Evolutionary conservation across 2,329 filamentous ascomycete genomes (phyloP), one percentile per base, ranked within the genome.

Genomic region (Colletotrichum graminicola): DNA sequence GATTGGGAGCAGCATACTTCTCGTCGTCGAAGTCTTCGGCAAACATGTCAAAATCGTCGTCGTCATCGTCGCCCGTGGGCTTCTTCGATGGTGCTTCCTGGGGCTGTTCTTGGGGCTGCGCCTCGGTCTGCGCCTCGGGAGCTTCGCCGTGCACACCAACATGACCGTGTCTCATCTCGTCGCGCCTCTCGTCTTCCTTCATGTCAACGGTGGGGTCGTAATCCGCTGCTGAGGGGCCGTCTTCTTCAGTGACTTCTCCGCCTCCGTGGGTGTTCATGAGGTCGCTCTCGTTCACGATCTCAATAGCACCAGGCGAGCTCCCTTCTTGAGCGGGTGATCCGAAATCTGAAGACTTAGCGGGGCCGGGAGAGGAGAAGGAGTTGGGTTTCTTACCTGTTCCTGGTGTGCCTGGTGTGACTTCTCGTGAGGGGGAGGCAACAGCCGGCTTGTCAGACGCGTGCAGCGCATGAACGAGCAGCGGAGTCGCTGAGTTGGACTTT

Each of bases 181-280:
- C 90, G 67, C 92, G 90, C 71, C 90, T 86, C 76, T 90, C 90
- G 75, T 97, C 94, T 80, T 97, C 93, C 79, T 92, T 87, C 93
- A 95, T 96, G 78, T 98, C 95, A 75, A 91, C 86, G 1, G 91
- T 96, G 1, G 95, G 95, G 78, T 97, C 94, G 79, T 97, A 97
- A 80, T 97, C 94, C 71, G 94, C 94, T 56, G 95, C 95, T n/a
- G 94, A 97, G 7, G 93, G 93, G 8, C 92, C 94, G 76, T 96
- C 92, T 74, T 89, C 88, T 2, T 85, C 84, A 14, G 78, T 74
- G 21, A 73, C 73, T 60, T 83, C 82, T 52, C 76, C 76, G 73
- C 84, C 81, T 45, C 82, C 84, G 75, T 89, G 86, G 6, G 79
- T 84, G 77, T 93, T 93, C 80, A 90, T 89, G 74, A 94, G 85